Evolutionary conservation across 1,284 basidiomycete genomes (phyloP), one percentile per base, ranked within the genome.

Genomic region (Gymnopus androsaceus): DNA sequence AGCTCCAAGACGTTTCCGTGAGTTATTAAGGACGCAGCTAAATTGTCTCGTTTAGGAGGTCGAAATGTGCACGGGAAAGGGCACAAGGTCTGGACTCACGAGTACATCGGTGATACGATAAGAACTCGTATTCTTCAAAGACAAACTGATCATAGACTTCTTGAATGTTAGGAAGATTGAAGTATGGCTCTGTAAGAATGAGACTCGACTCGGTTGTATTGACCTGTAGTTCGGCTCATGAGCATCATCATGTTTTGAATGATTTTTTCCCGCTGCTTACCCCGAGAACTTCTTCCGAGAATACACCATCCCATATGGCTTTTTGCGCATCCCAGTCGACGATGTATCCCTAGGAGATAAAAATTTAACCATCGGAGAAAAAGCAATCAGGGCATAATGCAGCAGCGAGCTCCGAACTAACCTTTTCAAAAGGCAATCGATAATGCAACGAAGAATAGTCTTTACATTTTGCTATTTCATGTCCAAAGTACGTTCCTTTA

Each of bases 71-170:
- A 14, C 61, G 59, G 62, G 58, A 59, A 52, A 58, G 53, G 17
- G 25, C 19, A 33, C 25, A 17, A 52, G 1, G 12, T 21, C 5
- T 15, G 27, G 8, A 78, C 88, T 69, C 72, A 95, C 93, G 87
- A 51, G 92, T 85, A 66, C 84, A 87, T 33, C 94, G 82, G 70
- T 85, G 82, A 69, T 93, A 92, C 45, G 90, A 87, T 42, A 80
- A 76, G 67, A 96, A 97, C 65, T 95, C 95, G 75, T 95, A 98
- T 71, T 97, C 94, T 67, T 98, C 95, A 65, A 97, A 97, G 0
- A 96, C 77, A 67, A 98, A 90, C 72, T 97, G 90, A 69, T 98
- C 95, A 62, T 95, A 94, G 37, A 92, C 84, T 40, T 93, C 89
- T 72, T 95, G 90, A 17, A 96, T 84, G 67, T 93, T 94, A 17